Percentiles rank a stretch among this genome's conserved stretches.
phyloP scores from a whole-genome alignment of 768 basidiomycete genomes.

The Hemileccinum rubropunctum region DNA sequence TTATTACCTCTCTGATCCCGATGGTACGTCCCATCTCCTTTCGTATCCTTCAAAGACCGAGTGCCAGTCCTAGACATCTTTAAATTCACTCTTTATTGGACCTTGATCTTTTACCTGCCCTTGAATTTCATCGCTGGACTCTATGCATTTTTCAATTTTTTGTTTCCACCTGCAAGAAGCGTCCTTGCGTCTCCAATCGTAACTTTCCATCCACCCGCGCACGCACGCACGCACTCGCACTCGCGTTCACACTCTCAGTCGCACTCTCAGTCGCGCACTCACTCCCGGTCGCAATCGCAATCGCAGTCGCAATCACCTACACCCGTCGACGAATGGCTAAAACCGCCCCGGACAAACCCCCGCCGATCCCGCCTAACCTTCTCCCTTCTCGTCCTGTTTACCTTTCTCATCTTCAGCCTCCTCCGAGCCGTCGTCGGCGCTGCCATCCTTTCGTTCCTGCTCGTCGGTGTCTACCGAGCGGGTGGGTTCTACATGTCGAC shows the following conservation, averaged over 20 bases:
- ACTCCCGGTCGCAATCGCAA: background rate
- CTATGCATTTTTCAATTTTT: slow-evolving; percentile 42
- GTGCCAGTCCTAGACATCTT: slow-evolving; percentile 35
- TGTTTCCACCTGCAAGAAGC: slow-evolving; percentile 34
- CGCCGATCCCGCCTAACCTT: slow-evolving; percentile 38
- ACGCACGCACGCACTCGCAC: background rate
- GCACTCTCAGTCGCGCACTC: background rate
- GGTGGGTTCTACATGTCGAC: slow-evolving; percentile 41
- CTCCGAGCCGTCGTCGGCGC: slow-evolving; percentile 38
- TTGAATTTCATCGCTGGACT: slow-evolving; percentile 37
- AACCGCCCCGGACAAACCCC: slow-evolving; percentile 29
- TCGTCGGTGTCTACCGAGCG: slow-evolving; percentile 38
- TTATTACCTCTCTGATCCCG: slow-evolving; percentile 34
- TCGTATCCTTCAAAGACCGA: background rate
- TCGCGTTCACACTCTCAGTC: too few species aligned
- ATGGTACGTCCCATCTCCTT: slow-evolving; percentile 21
- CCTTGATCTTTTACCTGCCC: slow-evolving; percentile 44
- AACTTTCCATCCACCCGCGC: too few species aligned
- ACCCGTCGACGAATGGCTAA: slow-evolving; percentile 7
- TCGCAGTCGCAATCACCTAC: background rate
- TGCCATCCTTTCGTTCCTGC: slow-evolving; percentile 37
- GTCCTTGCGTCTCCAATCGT: background rate
- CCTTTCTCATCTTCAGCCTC: slow-evolving; percentile 34
- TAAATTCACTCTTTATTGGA: slow-evolving; percentile 48
- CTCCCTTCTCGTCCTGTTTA: slow-evolving; percentile 38